These are phyloP conservation scores for Halenospora varia DNA, from an alignment of 495 filamentous ascomycete genomes.

Conservation along the genomic window DNA sequence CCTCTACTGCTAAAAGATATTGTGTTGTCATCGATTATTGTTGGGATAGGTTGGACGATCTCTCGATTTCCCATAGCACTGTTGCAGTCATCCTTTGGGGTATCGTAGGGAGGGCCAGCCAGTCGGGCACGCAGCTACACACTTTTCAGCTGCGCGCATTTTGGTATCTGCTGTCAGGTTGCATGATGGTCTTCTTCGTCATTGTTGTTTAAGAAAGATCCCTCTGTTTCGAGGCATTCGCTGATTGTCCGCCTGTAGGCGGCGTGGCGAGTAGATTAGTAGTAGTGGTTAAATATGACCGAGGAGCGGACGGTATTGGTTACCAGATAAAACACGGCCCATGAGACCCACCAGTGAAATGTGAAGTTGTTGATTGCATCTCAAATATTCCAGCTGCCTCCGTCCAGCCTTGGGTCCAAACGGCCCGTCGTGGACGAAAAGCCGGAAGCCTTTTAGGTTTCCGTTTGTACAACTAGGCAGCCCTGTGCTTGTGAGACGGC, in stretches of 20 bases:
- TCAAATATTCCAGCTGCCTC: too few relatives aligned
- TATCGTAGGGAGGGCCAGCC: not conserved
- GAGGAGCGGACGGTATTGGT: not conserved
- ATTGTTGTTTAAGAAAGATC: constrained; percentile 26
- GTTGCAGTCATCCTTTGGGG: constrained; percentile 8
- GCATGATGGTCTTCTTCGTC: constrained; percentile 24
- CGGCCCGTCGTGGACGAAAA: too few relatives aligned
- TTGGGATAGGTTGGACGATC: constrained; percentile 11
- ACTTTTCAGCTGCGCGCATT: constrained; percentile 20
- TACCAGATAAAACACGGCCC: not conserved
- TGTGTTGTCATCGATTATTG: constrained; percentile 11
- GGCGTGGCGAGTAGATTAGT: constrained; percentile 16
- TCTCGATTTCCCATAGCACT: constrained; percentile 6
- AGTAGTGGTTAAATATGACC: constrained; percentile 18
- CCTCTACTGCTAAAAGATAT: constrained; percentile 19
- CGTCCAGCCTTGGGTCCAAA: too few relatives aligned
- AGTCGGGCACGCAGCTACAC: constrained; percentile 10
- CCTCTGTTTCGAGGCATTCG: constrained; percentile 10
- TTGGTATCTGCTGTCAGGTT: constrained; percentile 15
- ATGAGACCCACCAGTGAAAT: too few relatives aligned
- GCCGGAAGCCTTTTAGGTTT: too few relatives aligned
- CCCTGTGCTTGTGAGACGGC: too few relatives aligned
- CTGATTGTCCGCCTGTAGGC: constrained; percentile 1
- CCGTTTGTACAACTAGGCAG: too few relatives aligned
- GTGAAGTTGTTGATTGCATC: not conserved